Conservation (phyloP, 2,329 filamentous ascomycete species). For the Xylariomycetidae sp. region DNA sequence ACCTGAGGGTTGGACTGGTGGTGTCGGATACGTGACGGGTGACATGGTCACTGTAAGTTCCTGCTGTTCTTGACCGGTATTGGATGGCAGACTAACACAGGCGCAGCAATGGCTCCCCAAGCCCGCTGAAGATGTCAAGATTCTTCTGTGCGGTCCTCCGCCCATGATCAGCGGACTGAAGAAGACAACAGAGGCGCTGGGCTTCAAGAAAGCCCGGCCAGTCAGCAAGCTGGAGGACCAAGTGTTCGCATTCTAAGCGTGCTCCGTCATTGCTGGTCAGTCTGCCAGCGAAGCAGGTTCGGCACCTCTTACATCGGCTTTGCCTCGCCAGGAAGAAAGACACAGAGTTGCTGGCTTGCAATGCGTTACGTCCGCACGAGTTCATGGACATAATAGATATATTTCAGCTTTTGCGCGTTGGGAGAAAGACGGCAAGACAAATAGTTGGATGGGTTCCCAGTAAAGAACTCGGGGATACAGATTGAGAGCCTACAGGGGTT, state of each 20-base stretch:
- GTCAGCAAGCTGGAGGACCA: conserved; percentile 98
- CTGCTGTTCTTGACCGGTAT: not conserved
- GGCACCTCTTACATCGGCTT: no score
- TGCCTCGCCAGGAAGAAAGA: no score
- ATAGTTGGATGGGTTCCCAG: no score
- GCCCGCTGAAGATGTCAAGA: conserved; percentile 81
- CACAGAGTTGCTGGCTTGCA: no score
- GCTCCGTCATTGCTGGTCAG: no score
- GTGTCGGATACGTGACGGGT: conserved; percentile 87
- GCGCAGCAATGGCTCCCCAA: conserved; percentile 70
- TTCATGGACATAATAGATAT: no score
- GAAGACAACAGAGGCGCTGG: conserved; percentile 84
- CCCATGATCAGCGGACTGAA: conserved; percentile 97
- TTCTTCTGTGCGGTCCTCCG: conserved; percentile 89
- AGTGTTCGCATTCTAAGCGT: conserved; percentile 92
- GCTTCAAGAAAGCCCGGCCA: conserved; percentile 85
- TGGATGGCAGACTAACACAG: conserved; percentile 3
- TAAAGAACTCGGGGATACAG: no score
- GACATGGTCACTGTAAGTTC: conserved; percentile 82
- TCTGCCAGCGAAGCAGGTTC: no score
- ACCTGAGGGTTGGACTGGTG: conserved; percentile 83
- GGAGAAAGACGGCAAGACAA: no score
- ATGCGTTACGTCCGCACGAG: no score
- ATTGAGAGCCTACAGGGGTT: no score
- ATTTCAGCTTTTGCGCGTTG: no score